Evolutionary conservation across 495 filamentous ascomycete genomes (phyloP).

Genomic region (Aspergillus sparsus): DNA sequence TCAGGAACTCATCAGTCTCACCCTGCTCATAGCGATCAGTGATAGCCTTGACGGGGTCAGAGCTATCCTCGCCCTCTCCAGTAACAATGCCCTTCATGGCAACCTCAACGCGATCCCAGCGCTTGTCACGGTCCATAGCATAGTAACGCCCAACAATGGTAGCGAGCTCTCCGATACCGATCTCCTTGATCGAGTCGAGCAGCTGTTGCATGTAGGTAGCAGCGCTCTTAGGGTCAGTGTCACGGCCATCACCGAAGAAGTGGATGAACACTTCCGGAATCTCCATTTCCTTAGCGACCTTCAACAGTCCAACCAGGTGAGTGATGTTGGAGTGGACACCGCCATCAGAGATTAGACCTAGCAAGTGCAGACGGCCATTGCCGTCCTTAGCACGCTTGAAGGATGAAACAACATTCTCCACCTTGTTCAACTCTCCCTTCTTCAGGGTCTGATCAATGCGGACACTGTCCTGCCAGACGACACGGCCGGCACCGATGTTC

Average conservation of each 20-base stretch:
- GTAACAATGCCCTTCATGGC: slow-evolving; percentile 81
- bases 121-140: slow-evolving; percentile 99
- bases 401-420: slow-evolving; percentile 73
- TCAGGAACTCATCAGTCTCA: slow-evolving; percentile 96
- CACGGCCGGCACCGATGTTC: slow-evolving; percentile 96
- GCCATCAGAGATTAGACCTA: slow-evolving; percentile 88
- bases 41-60: slow-evolving; percentile 83
- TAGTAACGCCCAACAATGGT: slow-evolving; percentile 96
- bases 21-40: slow-evolving; percentile 81
- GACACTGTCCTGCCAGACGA: slow-evolving; percentile 99
- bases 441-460: slow-evolving; percentile 95
- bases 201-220: slow-evolving; percentile 84
- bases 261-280: slow-evolving; percentile 94
- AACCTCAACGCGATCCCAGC: slow-evolving; percentile 92
- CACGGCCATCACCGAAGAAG: slow-evolving; percentile 97
- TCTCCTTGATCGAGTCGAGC: slow-evolving; percentile 72
- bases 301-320: slow-evolving; percentile 82
- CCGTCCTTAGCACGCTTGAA: slow-evolving; percentile 81
- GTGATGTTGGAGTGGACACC: slow-evolving; percentile 96
- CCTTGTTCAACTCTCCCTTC: slow-evolving; percentile 77
- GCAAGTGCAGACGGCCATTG: slow-evolving; percentile 88
- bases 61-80: slow-evolving; percentile 83
- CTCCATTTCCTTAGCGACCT: slow-evolving; percentile 82
- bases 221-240: slow-evolving; percentile 93
- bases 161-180: slow-evolving; percentile 84